Evolutionary conservation across 139 green algal species (phyloP).

Genomic region (Micractinium conductrix): DNA sequence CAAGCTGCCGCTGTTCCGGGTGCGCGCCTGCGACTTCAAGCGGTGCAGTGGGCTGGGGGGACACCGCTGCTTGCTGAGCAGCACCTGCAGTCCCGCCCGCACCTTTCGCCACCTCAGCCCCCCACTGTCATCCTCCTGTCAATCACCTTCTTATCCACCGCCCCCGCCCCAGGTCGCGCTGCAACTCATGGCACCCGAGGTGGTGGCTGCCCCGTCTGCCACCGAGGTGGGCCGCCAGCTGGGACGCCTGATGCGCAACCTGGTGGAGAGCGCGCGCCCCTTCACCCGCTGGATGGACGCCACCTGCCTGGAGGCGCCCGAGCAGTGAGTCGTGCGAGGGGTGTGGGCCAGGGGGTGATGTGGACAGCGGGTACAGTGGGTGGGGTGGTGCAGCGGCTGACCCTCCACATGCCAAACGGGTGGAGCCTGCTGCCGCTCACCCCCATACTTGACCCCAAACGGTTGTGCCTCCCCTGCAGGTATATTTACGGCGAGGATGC

Average conservation of each 20-base stretch:
- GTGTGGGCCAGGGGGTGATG: no score
- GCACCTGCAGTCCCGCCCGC: no score
- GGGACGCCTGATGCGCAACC: conserved; percentile 63
- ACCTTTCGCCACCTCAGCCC: no score
- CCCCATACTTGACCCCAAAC: background rate
- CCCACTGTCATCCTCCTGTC: no score
- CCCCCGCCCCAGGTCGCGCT: conserved; percentile 58
- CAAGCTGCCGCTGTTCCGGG: conserved; percentile 17
- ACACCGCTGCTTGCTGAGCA: no score
- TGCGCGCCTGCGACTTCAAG: background rate
- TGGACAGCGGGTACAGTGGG: no score
- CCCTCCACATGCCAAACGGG: no score
- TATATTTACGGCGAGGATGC: conserved; percentile 54
- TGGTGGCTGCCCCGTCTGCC: conserved; percentile 83
- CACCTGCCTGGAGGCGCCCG: conserved; percentile 85
- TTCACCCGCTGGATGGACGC: conserved; percentile 95
- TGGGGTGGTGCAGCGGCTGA: no score
- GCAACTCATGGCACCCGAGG: conserved; percentile 75
- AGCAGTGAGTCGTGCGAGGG: conserved; percentile 55
- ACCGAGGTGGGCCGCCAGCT: conserved; percentile 82
- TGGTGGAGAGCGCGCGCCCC: conserved; percentile 76
- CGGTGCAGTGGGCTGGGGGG: no score
- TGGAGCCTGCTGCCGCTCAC: no score
- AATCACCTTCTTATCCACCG: no score
- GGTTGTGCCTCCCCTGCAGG: background rate